Evolutionary conservation across 2,329 filamentous ascomycete genomes (phyloP).

Genomic region (Onygenales sp.): DNA sequence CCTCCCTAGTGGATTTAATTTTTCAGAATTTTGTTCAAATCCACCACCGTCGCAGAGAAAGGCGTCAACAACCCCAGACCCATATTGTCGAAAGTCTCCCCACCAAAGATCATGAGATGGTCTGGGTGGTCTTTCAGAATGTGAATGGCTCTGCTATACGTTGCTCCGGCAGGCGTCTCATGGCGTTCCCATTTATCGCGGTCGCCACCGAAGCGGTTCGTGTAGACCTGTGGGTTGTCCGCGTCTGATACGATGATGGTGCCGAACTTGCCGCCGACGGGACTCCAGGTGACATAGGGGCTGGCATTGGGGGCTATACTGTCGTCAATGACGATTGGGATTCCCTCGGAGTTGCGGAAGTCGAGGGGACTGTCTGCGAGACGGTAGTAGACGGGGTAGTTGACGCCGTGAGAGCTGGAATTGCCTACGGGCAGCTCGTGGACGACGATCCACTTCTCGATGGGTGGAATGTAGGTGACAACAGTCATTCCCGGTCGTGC

Average conservation of each 20-base stretch:
- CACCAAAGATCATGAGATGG: constrained; percentile 11
- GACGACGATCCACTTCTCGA: constrained; percentile 1
- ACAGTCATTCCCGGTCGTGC: neutral
- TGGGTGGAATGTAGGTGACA: constrained; percentile 17
- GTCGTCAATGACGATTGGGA: constrained; percentile 12
- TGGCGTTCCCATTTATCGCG: constrained; percentile 19
- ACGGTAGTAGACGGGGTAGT: constrained; percentile 1
- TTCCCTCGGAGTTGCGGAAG: constrained; percentile 5
- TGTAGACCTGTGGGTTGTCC: constrained; percentile 31
- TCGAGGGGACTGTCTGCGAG: neutral
- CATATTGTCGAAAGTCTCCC: constrained; percentile 15
- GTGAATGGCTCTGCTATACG: constrained; percentile 21
- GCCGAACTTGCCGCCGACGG: constrained; percentile 32
- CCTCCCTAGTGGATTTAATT: neutral
- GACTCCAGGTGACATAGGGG: constrained; percentile 38
- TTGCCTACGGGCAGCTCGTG: constrained; percentile 1
- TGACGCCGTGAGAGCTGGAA: neutral
- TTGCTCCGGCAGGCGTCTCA: constrained; percentile 10
- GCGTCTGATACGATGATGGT: constrained; percentile 37
- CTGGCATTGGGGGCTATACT: constrained; percentile 29
- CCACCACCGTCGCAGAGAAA: neutral
- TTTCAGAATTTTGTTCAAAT: neutral
- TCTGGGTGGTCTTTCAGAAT: constrained; percentile 7
- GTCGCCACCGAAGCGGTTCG: constrained; percentile 34
- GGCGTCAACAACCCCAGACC: constrained; percentile 10